Evolutionary conservation across 805 yeast species (phyloP).

Genomic region (Wickerhamiella brachini): DNA sequence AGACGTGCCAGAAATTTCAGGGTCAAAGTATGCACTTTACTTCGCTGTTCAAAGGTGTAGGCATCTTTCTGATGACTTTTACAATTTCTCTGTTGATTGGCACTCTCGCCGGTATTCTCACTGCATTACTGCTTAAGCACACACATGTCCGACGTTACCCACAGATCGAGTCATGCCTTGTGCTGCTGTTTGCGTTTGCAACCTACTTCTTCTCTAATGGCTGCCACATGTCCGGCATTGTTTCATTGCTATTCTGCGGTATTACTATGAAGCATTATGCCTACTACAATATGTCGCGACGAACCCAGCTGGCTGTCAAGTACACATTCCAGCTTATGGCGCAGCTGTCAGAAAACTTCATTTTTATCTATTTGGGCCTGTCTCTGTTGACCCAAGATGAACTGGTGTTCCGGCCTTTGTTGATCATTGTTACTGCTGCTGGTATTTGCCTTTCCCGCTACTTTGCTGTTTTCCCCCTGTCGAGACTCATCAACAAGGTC

Average conservation of each 20-base stretch:
- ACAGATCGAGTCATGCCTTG: slow-evolving; percentile 92
- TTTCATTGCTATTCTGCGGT: slow-evolving; percentile 87
- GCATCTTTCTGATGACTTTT: slow-evolving; percentile 84
- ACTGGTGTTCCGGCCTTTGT: slow-evolving; percentile 81
- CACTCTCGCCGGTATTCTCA: slow-evolving; percentile 69
- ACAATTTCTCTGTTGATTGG: slow-evolving; percentile 87
- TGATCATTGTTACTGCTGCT: slow-evolving; percentile 78
- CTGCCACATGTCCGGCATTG: slow-evolving; percentile 98
- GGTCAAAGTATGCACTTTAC: slow-evolving; percentile 61
- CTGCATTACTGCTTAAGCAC: slow-evolving; percentile 82
- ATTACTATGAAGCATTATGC: slow-evolving; percentile 95
- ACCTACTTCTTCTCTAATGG: slow-evolving; percentile 97
- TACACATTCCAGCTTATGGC: slow-evolving; percentile 90
- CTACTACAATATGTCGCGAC: slow-evolving; percentile 90
- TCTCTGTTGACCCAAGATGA: slow-evolving; percentile 94
- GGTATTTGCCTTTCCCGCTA: slow-evolving; percentile 92
- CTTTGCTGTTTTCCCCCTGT: slow-evolving; percentile 93
- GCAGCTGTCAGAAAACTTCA: slow-evolving; percentile 89
- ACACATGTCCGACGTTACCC: slow-evolving; percentile 88
- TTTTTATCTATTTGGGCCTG: slow-evolving; percentile 86
- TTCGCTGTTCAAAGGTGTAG: slow-evolving; percentile 72
- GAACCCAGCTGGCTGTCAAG: slow-evolving; percentile 93
- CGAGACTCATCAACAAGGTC: slow-evolving; percentile 70
- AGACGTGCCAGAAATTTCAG: slow-evolving; percentile 92
- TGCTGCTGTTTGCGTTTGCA: slow-evolving; percentile 81